Percentiles rank a stretch among this genome's conserved stretches.
Evolutionary conservation across 805 yeast genomes (phyloP).

Genomic region (Candida peoriensis): DNA sequence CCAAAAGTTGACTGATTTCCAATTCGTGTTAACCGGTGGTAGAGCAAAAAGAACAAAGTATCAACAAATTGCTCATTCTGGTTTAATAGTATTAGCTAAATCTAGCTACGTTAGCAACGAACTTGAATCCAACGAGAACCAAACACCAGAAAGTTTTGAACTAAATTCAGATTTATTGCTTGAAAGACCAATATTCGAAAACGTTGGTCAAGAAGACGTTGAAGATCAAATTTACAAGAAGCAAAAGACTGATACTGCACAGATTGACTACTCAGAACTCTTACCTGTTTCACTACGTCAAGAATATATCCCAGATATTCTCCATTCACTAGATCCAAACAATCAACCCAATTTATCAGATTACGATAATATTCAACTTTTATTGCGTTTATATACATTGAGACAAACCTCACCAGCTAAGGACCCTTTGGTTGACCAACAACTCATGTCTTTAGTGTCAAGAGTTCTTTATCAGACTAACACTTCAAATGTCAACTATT

Average conservation of each 20-base stretch:
- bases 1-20: slow-evolving; percentile 52
- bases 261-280: slow-evolving; percentile 36
- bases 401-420: slow-evolving; percentile 68
- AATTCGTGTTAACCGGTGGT: slow-evolving; percentile 76
- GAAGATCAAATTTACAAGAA: slow-evolving; percentile 35
- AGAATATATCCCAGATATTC: slow-evolving; percentile 54
- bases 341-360: slow-evolving; percentile 68
- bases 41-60: slow-evolving; percentile 82
- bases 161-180: slow-evolving; percentile 73
- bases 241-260: slow-evolving; percentile 33
- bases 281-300: slow-evolving; percentile 60
- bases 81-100: slow-evolving; percentile 72
- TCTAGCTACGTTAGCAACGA: slow-evolving; percentile 24
- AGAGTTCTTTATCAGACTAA: slow-evolving; percentile 57
- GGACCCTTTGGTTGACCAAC: slow-evolving; percentile 72
- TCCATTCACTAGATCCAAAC: slow-evolving; percentile 68
- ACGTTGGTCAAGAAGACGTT: slow-evolving; percentile 44
- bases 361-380: slow-evolving; percentile 67
- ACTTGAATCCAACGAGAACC: slow-evolving; percentile 30
- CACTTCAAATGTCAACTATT: slow-evolving; percentile 55
- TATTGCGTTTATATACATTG: slow-evolving; percentile 60
- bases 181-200: slow-evolving; percentile 69
- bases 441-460: slow-evolving; percentile 67
- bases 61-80: slow-evolving; percentile 67
- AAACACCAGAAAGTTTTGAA: slow-evolving; percentile 50